Conservation (phyloP, 345 rosid genomes). For the Eutrema yunnanense region DNA sequence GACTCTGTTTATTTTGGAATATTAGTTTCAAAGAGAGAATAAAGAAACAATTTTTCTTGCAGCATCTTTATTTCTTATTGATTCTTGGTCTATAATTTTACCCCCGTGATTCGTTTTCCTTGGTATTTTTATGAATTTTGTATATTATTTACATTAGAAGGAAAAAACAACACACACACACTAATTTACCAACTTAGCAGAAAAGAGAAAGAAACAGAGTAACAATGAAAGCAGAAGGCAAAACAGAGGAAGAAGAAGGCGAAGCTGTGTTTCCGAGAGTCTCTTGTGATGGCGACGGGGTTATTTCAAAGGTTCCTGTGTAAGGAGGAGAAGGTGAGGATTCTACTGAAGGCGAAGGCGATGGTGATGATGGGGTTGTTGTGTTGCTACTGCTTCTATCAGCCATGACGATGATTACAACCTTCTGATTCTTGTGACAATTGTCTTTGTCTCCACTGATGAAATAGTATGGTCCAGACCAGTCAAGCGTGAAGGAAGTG, state of each 20-base stretch:
- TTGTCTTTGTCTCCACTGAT: constrained; percentile 60
- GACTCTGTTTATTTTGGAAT: constrained; percentile 2
- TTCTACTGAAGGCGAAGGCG: constrained; percentile 33
- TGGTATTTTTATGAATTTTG: neutral
- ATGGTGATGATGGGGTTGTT: constrained; percentile 6
- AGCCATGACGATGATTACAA: constrained; percentile 46
- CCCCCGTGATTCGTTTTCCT: neutral
- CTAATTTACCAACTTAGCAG: constrained; percentile 5
- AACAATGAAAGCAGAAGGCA: neutral
- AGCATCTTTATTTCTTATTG: neutral
- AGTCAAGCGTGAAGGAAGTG: constrained; percentile 46
- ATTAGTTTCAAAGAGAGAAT: neutral
- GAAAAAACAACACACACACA: neutral
- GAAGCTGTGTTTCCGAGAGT: constrained; percentile 33
- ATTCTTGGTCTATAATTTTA: neutral
- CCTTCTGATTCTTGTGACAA: constrained; percentile 55
- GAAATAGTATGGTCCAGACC: constrained; percentile 53
- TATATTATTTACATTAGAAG: neutral
- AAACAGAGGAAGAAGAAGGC: constrained; percentile 15
- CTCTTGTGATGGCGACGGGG: constrained; percentile 33
- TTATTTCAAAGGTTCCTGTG: constrained; percentile 24
- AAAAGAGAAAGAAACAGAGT: neutral
- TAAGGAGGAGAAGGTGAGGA: constrained; percentile 36
- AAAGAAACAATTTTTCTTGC: neutral
- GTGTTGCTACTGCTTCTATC: constrained; percentile 37